Conservation (phyloP, 306 rosid species). For the Vachellia collinsii region DNA sequence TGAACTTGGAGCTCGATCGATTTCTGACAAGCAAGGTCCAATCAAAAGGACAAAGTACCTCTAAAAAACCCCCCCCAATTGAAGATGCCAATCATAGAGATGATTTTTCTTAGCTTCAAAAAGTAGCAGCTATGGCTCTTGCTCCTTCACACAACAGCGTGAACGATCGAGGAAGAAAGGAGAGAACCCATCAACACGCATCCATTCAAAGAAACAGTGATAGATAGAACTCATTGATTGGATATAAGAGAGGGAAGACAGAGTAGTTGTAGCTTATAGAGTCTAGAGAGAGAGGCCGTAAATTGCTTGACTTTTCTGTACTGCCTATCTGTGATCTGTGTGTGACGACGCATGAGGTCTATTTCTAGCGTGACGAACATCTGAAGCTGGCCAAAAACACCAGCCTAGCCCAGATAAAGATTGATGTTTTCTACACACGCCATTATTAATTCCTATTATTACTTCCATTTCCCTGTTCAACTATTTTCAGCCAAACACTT, state of each 20-base stretch:
- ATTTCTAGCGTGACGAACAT: conserved; percentile 37
- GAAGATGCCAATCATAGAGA: neutral
- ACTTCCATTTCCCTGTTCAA: neutral
- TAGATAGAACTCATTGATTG: neutral
- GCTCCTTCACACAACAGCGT: neutral
- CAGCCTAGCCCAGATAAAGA: conserved; percentile 51
- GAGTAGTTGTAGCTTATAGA: neutral
- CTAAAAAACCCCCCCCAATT: neutral
- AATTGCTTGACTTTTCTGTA: neutral
- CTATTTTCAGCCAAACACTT: neutral
- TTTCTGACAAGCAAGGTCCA: conserved; percentile 4
- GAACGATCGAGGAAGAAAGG: neutral
- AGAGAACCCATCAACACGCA: neutral
- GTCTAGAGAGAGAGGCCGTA: conserved; percentile 16
- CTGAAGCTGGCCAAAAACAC: conserved; percentile 40
- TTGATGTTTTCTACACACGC: conserved; percentile 19
- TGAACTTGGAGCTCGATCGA: neutral
- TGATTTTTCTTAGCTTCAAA: neutral
- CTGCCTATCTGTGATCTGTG: neutral
- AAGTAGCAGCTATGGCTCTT: neutral
- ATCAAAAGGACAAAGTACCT: conserved; percentile 4
- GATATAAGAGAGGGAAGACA: too few species aligned
- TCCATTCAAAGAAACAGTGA: conserved; percentile 14
- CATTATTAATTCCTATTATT: conserved; percentile 36
- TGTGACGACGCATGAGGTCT: conserved; percentile 29